A percentile compares a stretch with the other conserved stretches of the same genome.
phyloP scores from a whole-genome alignment of 1,284 basidiomycete species.

The Puccinia hordei region DNA sequence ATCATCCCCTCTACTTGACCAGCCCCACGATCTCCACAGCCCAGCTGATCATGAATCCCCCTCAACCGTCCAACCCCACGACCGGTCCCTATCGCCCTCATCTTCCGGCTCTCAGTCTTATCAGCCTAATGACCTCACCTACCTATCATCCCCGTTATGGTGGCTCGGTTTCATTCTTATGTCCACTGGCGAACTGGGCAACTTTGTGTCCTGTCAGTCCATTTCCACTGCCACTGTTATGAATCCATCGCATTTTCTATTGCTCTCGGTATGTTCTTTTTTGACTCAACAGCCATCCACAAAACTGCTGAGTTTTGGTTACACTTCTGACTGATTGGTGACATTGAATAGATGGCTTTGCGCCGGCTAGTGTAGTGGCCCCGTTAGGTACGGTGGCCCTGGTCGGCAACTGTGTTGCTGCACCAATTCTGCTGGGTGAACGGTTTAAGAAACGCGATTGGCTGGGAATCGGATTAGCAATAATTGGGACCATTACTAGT shows the following conservation, averaged over 20 bases:
- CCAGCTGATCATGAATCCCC: neutral
- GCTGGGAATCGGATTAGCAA: slow-evolving; percentile 65
- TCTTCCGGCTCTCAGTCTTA: neutral
- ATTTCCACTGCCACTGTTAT: slow-evolving; percentile 52
- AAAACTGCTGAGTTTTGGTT: neutral
- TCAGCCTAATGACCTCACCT: slow-evolving; percentile 1
- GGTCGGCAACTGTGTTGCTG: slow-evolving; percentile 90
- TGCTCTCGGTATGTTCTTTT: neutral
- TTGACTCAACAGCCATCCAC: neutral
- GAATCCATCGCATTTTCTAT: slow-evolving; percentile 29
- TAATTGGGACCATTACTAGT: slow-evolving; percentile 57
- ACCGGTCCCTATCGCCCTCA: neutral
- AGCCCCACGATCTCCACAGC: neutral
- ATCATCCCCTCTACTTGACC: neutral
- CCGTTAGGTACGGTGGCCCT: slow-evolving; percentile 76
- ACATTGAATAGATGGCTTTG: slow-evolving; percentile 65
- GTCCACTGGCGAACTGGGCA: slow-evolving; percentile 86
- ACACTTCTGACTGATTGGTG: neutral
- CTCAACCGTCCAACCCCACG: neutral
- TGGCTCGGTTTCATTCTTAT: slow-evolving; percentile 87
- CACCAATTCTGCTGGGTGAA: slow-evolving; percentile 73
- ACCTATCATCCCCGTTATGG: slow-evolving; percentile 72
- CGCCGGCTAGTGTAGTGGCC: slow-evolving; percentile 91
- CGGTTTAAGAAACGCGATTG: slow-evolving; percentile 69
- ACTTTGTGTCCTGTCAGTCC: slow-evolving; percentile 73